Percentiles rank a stretch among this genome's conserved stretches.
These are phyloP conservation scores for Fusarium sp. DNA, from an alignment of 2,329 filamentous ascomycete genomes.

Conservation along the genomic window DNA sequence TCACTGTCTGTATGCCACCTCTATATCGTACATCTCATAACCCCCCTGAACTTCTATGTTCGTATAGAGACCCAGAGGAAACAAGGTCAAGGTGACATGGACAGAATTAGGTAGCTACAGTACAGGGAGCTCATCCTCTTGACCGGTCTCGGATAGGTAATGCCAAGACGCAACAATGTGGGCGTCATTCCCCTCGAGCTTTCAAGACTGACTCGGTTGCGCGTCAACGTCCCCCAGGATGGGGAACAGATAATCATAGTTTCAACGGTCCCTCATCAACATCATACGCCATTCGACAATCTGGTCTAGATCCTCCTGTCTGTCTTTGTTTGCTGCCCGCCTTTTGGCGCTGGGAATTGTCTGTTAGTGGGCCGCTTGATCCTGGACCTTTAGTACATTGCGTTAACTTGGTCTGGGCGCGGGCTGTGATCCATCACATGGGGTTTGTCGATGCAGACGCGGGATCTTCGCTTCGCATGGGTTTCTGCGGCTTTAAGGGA, in stretches of 20 bases:
- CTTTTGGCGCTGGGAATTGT: conserved; percentile 5
- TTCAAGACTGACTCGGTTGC: conserved; percentile 1
- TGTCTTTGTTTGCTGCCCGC: background rate
- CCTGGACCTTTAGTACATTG: background rate
- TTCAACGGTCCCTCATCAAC: conserved; percentile 12
- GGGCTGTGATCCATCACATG: conserved; percentile 24
- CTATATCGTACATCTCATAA: background rate
- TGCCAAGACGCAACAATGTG: background rate
- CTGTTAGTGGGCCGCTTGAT: conserved; percentile 13
- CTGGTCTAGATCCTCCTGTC: background rate
- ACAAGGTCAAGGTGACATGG: background rate
- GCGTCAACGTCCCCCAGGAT: background rate
- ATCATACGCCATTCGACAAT: conserved; percentile 7
- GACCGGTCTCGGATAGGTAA: background rate
- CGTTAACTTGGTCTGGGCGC: conserved; percentile 6
- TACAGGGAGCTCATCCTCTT: background rate
- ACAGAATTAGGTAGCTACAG: background rate
- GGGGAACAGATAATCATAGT: conserved; percentile 1
- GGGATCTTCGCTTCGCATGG: conserved; percentile 18
- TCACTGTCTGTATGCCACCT: background rate
- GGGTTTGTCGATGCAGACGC: conserved; percentile 2
- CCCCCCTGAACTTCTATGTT: background rate
- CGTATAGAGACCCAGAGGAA: background rate
- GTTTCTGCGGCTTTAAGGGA: conserved; percentile 16
- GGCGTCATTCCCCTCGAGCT: background rate